Evolutionary conservation across 768 basidiomycete genomes (phyloP).

Genomic region (Pulveroboletus sp.): DNA sequence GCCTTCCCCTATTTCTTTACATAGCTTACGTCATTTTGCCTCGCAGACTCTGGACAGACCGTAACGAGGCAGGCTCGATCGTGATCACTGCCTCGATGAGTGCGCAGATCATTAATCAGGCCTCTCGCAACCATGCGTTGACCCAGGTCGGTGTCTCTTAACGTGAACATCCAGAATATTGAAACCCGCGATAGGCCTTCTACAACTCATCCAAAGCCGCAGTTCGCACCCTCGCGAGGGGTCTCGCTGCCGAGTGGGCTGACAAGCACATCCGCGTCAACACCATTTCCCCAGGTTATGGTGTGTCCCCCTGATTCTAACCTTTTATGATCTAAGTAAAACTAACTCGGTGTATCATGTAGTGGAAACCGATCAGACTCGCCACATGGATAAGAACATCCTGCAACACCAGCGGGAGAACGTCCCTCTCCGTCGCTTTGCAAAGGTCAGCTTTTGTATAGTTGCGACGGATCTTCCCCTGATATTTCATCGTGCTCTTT

Average conservation of each 20-base stretch:
- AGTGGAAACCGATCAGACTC: constrained; percentile 63
- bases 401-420: constrained; percentile 46
- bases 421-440: constrained; percentile 56
- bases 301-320: constrained; percentile 9
- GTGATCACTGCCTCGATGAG: constrained; percentile 68
- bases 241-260: constrained; percentile 64
- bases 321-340: too few species aligned
- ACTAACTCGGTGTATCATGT: background rate
- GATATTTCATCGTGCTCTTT: background rate
- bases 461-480: too few species aligned
- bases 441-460: constrained; percentile 36
- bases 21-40: background rate
- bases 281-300: constrained; percentile 62
- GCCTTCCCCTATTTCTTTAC: rapidly evolving
- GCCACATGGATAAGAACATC: constrained; percentile 48
- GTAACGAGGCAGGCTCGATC: constrained; percentile 44
- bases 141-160: constrained; percentile 40
- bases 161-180: too few species aligned
- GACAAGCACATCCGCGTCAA: constrained; percentile 53
- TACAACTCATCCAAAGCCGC: constrained; percentile 77
- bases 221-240: constrained; percentile 57
- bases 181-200: constrained; percentile 23
- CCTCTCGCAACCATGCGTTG: constrained; percentile 41
- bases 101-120: constrained; percentile 61
- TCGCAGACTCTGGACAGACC: constrained; percentile 43